Evolutionary conservation across 176 grass and related monocot genomes (phyloP).

Genomic region (Ampelocalamus luodianensis): DNA sequence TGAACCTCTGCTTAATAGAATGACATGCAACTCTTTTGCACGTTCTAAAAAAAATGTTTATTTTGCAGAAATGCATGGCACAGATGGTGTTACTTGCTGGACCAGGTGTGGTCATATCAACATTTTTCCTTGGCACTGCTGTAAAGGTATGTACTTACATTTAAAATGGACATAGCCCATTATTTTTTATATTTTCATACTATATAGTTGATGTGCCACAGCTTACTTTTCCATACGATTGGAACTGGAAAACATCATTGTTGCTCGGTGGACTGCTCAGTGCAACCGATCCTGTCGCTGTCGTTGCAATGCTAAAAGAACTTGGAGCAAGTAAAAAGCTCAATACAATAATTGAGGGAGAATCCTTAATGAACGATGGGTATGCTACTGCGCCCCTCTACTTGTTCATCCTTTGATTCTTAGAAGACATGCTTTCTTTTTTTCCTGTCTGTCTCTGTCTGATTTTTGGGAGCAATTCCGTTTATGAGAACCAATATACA

Average conservation of each 20-base stretch:
- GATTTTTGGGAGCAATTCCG: neutral
- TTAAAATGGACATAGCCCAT: neutral
- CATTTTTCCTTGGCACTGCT: slow-evolving; percentile 64
- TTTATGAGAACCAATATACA: neutral
- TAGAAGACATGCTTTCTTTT: neutral
- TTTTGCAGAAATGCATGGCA: slow-evolving; percentile 81
- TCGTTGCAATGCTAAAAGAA: slow-evolving; percentile 91
- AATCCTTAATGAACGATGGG: slow-evolving; percentile 97
- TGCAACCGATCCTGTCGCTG: slow-evolving; percentile 92
- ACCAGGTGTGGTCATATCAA: slow-evolving; percentile 87
- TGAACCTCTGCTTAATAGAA: too few relatives aligned
- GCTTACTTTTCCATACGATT: slow-evolving; percentile 86
- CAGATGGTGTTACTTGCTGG: slow-evolving; percentile 94
- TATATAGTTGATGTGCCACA: slow-evolving; percentile 42
- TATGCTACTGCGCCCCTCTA: slow-evolving; percentile 30
- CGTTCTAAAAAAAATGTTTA: neutral
- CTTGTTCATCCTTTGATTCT: neutral
- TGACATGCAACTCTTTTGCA: too few relatives aligned
- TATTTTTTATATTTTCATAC: neutral
- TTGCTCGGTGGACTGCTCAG: slow-evolving; percentile 88
- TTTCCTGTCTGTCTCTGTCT: neutral
- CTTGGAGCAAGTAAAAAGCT: slow-evolving; percentile 95
- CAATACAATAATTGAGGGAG: slow-evolving; percentile 93
- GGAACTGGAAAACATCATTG: slow-evolving; percentile 94
- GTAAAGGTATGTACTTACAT: slow-evolving; percentile 60